Percentiles rank a stretch among this genome's conserved stretches.
Conservation (phyloP, 768 basidiomycete genomes). For the Pleurotus tuber-regium region DNA sequence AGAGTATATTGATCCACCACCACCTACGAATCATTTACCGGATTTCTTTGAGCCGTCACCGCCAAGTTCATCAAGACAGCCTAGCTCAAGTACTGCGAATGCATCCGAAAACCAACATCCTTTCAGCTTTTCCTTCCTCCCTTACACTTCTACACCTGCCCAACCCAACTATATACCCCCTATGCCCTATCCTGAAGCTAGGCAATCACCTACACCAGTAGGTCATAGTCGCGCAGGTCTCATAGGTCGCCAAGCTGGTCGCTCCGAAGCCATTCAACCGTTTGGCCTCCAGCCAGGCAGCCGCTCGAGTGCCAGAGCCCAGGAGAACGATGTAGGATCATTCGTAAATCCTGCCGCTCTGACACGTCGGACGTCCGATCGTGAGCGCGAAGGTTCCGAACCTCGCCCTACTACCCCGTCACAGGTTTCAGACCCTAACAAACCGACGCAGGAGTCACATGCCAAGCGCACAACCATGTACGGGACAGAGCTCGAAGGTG, state of each 20-base stretch:
- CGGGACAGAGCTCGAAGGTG: conserved; percentile 77
- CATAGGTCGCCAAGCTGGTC: no score
- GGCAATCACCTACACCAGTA: conserved; percentile 53
- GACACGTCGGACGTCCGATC: conserved; percentile 24
- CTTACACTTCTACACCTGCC: conserved; percentile 51
- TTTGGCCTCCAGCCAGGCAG: conserved; percentile 46
- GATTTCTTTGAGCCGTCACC: conserved; percentile 47
- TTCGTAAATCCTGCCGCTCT: conserved; percentile 41
- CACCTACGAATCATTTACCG: conserved; percentile 50
- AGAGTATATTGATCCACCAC: conserved; percentile 40
- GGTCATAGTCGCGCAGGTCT: not conserved
- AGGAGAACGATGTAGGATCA: conserved; percentile 25
- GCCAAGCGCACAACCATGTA: conserved; percentile 74
- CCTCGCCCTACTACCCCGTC: conserved; percentile 27
- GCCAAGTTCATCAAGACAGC: conserved; percentile 24
- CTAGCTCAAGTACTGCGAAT: conserved; percentile 45
- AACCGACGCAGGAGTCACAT: conserved; percentile 27
- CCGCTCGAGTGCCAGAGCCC: conserved; percentile 37
- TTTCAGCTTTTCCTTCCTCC: conserved; percentile 51
- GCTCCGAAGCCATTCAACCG: conserved; percentile 33
- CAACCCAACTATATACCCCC: conserved; percentile 33
- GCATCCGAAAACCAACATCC: conserved; percentile 53
- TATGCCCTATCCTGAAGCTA: conserved; percentile 12
- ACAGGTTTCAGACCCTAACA: conserved; percentile 1
- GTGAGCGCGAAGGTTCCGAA: conserved; percentile 30